Percentiles rank a stretch among this genome's conserved stretches.
Conservation (phyloP, 768 basidiomycete genomes). For the Astraeus odoratus region DNA sequence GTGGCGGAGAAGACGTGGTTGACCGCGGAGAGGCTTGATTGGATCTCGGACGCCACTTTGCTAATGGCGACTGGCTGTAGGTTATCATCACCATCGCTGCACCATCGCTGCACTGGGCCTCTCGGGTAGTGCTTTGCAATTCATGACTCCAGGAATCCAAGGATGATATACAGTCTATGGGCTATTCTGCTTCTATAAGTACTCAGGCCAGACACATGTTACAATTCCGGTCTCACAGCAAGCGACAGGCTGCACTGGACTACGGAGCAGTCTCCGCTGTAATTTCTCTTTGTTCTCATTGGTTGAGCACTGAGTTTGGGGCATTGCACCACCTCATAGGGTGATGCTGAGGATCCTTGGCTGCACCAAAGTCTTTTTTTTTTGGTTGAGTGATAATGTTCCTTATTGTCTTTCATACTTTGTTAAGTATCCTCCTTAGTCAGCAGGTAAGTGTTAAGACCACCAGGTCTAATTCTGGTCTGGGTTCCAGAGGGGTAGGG, state of each 20-base stretch:
- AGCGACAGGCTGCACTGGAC: neutral
- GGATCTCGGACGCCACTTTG: slow-evolving; percentile 5
- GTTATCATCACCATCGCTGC: slow-evolving; percentile 7
- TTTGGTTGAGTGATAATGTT: too few relatives aligned
- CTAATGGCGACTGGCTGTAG: slow-evolving; percentile 8
- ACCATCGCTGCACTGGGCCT: neutral
- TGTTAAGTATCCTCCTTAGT: too few relatives aligned
- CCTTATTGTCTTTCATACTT: too few relatives aligned
- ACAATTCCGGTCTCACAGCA: too few relatives aligned
- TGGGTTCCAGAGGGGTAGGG: too few relatives aligned
- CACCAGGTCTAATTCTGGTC: too few relatives aligned
- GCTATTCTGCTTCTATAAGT: neutral
- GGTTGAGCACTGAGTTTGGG: neutral
- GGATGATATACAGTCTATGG: neutral
- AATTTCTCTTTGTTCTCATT: neutral
- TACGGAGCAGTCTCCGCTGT: neutral
- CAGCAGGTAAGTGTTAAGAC: too few relatives aligned
- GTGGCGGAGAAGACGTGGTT: neutral
- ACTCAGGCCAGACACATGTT: too few relatives aligned
- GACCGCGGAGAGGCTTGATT: slow-evolving; percentile 1
- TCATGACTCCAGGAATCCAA: too few relatives aligned
- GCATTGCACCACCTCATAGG: neutral
- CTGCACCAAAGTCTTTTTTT: too few relatives aligned
- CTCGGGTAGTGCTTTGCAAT: neutral
- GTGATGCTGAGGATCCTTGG: too few relatives aligned